These are phyloP conservation scores for Hondaea fermentalgiana DNA, from an alignment of 108 stramenopile genomes.

Conservation along the genomic window DNA sequence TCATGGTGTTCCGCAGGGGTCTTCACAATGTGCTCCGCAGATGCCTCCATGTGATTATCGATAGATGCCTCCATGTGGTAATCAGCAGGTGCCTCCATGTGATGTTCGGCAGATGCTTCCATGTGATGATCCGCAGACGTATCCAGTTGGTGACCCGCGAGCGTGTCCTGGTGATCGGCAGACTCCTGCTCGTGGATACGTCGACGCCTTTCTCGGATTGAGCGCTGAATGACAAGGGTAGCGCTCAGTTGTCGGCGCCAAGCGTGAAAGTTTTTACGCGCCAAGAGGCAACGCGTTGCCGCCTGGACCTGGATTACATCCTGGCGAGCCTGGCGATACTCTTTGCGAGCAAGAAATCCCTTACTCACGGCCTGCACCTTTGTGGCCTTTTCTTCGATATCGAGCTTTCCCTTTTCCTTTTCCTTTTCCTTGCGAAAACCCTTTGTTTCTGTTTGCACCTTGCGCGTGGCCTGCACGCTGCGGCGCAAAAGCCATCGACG, in stretches of 20 bases:
- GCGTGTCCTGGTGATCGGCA: not conserved
- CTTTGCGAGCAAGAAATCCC: not conserved
- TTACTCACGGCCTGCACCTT: conserved; percentile 7
- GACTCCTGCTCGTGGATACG: not conserved
- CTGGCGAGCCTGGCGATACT: not conserved
- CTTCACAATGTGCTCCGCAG: too few species aligned
- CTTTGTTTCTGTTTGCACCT: not conserved
- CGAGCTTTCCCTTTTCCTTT: not conserved
- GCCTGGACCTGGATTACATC: not conserved
- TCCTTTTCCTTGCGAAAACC: not conserved
- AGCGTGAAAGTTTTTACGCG: not conserved
- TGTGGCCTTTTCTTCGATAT: not conserved
- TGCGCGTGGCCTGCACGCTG: not conserved
- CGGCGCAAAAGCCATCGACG: not conserved
- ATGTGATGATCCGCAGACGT: not conserved
- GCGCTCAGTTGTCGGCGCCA: conserved; percentile 1
- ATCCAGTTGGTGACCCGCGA: not conserved
- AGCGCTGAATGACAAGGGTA: not conserved
- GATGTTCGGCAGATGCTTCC: too few species aligned
- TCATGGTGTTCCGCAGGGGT: too few species aligned
- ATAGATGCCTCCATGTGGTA: too few species aligned
- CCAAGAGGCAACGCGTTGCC: not conserved
- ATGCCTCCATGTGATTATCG: too few species aligned
- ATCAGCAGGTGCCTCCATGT: too few species aligned
- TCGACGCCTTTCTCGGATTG: not conserved